These are phyloP conservation scores for Rhododendron kiyosumense DNA, from an alignment of 148 eudicot species.

Conservation along the genomic window DNA sequence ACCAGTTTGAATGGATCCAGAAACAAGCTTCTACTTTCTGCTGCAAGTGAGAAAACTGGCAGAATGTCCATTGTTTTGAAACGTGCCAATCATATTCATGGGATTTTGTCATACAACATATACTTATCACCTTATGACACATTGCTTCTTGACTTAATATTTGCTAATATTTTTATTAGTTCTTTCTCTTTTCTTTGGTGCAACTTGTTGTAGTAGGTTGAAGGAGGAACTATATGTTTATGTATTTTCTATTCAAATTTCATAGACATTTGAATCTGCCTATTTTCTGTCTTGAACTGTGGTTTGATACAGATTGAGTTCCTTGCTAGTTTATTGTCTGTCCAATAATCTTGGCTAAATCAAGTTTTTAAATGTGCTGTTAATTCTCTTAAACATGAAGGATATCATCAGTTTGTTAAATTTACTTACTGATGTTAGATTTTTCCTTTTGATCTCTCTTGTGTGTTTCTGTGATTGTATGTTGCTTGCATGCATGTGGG, in stretches of 20 bases:
- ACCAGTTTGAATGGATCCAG: not conserved
- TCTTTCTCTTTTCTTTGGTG: not conserved
- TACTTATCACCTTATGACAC: not conserved
- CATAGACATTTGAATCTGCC: not conserved
- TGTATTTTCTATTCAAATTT: not conserved
- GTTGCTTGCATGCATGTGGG: not conserved
- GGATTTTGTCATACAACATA: not conserved
- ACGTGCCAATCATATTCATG: not conserved
- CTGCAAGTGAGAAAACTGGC: not conserved
- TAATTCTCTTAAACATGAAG: not conserved
- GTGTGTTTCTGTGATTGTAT: not conserved
- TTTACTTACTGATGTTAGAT: not conserved
- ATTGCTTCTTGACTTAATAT: not conserved
- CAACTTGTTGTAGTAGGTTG: not conserved
- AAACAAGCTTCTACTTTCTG: not conserved
- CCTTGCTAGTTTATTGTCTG: not conserved
- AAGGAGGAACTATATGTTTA: not conserved
- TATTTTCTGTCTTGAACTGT: not conserved
- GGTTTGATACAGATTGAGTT: not conserved
- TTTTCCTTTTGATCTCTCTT: not conserved
- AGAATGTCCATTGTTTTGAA: not conserved
- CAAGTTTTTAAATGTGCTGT: not conserved
- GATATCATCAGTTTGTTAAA: not conserved
- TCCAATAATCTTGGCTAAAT: not conserved
- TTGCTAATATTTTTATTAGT: not conserved